phyloP scores from a whole-genome alignment of 768 basidiomycete species.

The Sporobolomyces roseus region DNA sequence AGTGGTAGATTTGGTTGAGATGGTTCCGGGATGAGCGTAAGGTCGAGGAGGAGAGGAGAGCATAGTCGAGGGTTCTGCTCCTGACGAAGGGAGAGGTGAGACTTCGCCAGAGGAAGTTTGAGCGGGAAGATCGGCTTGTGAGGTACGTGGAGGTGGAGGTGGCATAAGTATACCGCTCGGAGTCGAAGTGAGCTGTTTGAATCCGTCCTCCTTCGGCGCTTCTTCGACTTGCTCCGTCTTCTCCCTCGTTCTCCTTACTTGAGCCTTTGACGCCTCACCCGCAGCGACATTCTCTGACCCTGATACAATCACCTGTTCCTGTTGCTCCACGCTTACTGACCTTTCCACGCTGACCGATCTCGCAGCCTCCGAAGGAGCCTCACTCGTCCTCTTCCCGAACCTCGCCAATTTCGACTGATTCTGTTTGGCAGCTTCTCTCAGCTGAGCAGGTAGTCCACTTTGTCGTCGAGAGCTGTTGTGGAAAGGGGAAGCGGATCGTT shows the following conservation, averaged over 20 bases:
- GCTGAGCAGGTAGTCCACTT: background rate
- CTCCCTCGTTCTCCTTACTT: background rate
- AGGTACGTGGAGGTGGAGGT: background rate
- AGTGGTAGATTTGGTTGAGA: background rate
- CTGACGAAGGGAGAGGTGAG: conserved; percentile 3
- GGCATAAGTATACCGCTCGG: conserved; percentile 29
- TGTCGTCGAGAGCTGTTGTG: background rate
- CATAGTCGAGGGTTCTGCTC: conserved; percentile 2
- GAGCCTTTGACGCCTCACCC: too few species aligned
- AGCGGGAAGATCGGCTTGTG: background rate
- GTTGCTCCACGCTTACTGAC: background rate
- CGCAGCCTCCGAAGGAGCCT: background rate
- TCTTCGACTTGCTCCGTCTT: background rate
- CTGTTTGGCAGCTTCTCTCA: background rate
- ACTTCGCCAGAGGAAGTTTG: background rate
- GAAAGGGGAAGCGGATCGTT: background rate
- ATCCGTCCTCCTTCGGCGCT: background rate
- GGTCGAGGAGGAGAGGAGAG: background rate
- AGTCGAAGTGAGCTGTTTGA: background rate
- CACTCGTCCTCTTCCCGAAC: background rate
- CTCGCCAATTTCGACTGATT: conserved; percentile 4
- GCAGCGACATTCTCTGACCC: background rate
- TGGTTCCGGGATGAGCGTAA: background rate
- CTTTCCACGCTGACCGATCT: background rate
- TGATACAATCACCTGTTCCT: background rate